Base-by-base conservation (phyloP, 225 moss, liverwort and hornwort genomes). In the Straminergon stramineum region DNA sequence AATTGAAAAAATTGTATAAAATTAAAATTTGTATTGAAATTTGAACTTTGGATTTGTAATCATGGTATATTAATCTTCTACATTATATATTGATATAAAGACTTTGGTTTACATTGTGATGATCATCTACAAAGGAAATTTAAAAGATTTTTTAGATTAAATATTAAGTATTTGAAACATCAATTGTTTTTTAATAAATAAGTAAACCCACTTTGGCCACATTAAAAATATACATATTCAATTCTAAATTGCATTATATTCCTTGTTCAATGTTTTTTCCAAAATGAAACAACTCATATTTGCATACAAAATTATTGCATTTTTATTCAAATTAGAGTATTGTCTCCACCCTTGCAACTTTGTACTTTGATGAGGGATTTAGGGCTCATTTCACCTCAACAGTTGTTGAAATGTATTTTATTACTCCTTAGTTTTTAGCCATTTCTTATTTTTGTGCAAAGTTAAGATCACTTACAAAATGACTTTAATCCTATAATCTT, bases 171-270 rank as follows among this genome's bases (percentile, higher is more conserved):
- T 14, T 24, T 71, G 41, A 71, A 41, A 71, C 1, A 0, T 71
- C 8, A 26, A n/a, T n/a, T 23, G 5, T 39, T 24, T 39, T n/a
- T 39, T 41, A 2, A 9, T 26, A 71, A 15, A 8, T 27, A 43
- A 43, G 1, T 43, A 5, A 9, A 0, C 2, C 27, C 1, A 27
- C 9, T 16, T 27, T 16, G 10, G 9, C 27, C 9, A 27, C 9
- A 43, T 73, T 15, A 9, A 26, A 71, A 71, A 27, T 3, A 27
- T 26, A 41, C 5, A 71, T 26, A 27, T 41, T 16, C 14, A 16
- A 43, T 27, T 9, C 3, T n/a, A 27, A 0, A 43, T 26, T 43
- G 16, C 5, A 43, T 73, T 27, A 16, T 27, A 26, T 71, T 43
- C 16, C 5, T 43, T 27, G 0, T 43, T 15, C 2, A 26, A 4